Evolutionary conservation across 73 alveolate genomes (phyloP).

Genomic region (Durusdinium trenchii): DNA sequence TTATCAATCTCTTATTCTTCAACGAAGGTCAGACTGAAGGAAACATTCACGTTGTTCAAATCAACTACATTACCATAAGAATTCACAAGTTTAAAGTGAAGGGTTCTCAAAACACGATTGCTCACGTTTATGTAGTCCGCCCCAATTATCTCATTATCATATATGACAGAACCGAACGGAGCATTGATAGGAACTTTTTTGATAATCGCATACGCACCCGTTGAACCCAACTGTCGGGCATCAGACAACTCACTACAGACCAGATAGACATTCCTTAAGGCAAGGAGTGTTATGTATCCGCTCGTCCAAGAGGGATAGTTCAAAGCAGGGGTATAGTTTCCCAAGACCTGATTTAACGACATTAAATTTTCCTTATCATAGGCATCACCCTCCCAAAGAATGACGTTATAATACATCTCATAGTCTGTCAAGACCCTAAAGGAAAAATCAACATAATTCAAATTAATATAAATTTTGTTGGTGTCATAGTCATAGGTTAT

Average conservation of each 20-base stretch:
- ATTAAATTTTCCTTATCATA: neutral
- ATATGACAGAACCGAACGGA: slow-evolving; percentile 67
- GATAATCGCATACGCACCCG: slow-evolving; percentile 32
- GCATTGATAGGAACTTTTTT: slow-evolving; percentile 42
- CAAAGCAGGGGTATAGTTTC: slow-evolving; percentile 37
- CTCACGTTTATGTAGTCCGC: neutral
- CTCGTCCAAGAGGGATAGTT: slow-evolving; percentile 3
- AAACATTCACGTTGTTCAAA: slow-evolving; percentile 41
- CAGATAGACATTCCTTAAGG: slow-evolving; percentile 35
- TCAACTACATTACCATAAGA: slow-evolving; percentile 27
- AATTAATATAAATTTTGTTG: slow-evolving; percentile 8
- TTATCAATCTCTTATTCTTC: neutral
- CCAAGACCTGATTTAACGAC: slow-evolving; percentile 14
- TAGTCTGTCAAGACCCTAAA: slow-evolving; percentile 28
- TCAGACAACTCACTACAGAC: slow-evolving; percentile 47
- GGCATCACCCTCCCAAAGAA: neutral
- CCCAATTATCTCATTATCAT: slow-evolving; percentile 10
- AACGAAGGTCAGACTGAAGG: slow-evolving; percentile 19
- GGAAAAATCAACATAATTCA: slow-evolving; percentile 35
- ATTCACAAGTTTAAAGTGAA: slow-evolving; percentile 24
- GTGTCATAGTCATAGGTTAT: slow-evolving; percentile 38
- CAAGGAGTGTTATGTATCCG: slow-evolving; percentile 4
- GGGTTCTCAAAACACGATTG: slow-evolving; percentile 5
- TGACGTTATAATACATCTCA: slow-evolving; percentile 32
- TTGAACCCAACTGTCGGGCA: slow-evolving; percentile 53